Conservation (phyloP, 257 asterid genomes). For the Solanum boliviense region DNA sequence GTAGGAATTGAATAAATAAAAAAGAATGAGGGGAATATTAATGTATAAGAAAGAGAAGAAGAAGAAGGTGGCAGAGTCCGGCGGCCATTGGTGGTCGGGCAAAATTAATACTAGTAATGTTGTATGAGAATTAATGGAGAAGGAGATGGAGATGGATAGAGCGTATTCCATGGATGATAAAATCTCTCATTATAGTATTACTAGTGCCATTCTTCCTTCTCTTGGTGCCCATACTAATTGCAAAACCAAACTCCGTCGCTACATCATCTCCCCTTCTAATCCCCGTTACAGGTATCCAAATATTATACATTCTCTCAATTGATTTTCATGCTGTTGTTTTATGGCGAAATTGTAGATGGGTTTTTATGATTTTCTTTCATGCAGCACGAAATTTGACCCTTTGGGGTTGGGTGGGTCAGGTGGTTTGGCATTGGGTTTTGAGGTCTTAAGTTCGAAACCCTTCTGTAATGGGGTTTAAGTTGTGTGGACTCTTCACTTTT, state of each 20-base stretch:
- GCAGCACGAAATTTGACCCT: not conserved
- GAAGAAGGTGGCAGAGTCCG: not conserved
- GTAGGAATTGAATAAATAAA: not conserved
- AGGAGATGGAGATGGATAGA: constrained; percentile 24
- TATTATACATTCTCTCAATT: not conserved
- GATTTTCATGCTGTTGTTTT: not conserved
- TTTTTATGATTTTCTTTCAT: no score
- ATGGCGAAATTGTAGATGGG: no score
- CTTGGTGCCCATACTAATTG: constrained; percentile 49
- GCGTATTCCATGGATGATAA: constrained; percentile 27
- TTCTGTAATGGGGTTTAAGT: no score
- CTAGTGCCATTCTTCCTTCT: constrained; percentile 53
- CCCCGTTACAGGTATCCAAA: constrained; percentile 35
- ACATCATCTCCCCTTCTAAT: constrained; percentile 40
- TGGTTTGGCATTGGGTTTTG: no score
- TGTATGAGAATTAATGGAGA: constrained; percentile 1
- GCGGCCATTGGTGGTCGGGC: not conserved
- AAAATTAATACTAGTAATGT: not conserved
- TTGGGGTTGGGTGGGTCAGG: not conserved
- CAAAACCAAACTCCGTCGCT: constrained; percentile 28
- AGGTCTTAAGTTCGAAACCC: not conserved
- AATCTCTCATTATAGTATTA: constrained; percentile 37
- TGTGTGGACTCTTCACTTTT: not conserved
- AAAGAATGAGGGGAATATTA: not conserved
- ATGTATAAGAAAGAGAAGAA: not conserved